Conservation (phyloP, 1,139 yeast species). For the Kodamaea derodonti region DNA sequence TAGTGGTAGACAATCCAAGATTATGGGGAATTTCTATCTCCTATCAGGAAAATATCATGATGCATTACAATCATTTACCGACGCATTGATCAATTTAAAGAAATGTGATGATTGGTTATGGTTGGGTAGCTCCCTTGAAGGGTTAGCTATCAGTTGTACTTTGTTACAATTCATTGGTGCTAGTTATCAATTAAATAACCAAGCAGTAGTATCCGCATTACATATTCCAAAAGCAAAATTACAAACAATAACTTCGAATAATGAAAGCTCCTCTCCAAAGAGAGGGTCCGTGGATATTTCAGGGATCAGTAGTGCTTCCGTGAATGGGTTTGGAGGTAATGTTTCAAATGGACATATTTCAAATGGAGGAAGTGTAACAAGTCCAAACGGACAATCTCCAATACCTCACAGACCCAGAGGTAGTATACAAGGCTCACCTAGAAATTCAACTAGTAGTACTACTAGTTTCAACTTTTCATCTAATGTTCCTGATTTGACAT, state of each 20-base stretch:
- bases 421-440: constrained; percentile 22
- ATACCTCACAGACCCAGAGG: too few relatives aligned
- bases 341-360: not conserved
- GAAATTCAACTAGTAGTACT: constrained; percentile 28
- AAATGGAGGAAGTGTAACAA: not conserved
- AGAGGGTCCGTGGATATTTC: constrained; percentile 13
- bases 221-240: constrained; percentile 26
- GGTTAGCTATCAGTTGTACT: constrained; percentile 64
- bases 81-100: constrained; percentile 59
- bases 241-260: constrained; percentile 13
- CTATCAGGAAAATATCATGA: constrained; percentile 75
- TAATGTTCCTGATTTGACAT: constrained; percentile 23
- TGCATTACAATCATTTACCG: constrained; percentile 69
- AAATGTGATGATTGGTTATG: constrained; percentile 74
- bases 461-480: constrained; percentile 17
- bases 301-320: not conserved
- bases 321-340: not conserved
- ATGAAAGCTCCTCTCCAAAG: constrained; percentile 11
- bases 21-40: constrained; percentile 71
- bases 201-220: constrained; percentile 15
- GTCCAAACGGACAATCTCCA: not conserved
- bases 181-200: constrained; percentile 57
- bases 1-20: constrained; percentile 70
- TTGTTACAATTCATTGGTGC: constrained; percentile 57
- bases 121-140: constrained; percentile 85